These are phyloP conservation scores for Garcia nutans DNA, from an alignment of 345 rosid species.

Conservation along the genomic window DNA sequence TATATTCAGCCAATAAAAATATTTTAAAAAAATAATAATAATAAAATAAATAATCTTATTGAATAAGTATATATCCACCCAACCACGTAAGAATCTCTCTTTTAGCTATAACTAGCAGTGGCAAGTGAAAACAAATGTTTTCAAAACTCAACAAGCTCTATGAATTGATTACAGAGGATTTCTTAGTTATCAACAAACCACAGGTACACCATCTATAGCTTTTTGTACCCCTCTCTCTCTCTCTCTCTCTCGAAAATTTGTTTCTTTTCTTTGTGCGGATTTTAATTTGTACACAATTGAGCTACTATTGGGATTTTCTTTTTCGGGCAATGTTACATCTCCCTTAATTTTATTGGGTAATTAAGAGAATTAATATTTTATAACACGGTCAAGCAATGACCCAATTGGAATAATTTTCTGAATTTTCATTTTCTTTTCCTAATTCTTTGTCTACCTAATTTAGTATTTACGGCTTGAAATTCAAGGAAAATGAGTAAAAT, in stretches of 20 bases:
- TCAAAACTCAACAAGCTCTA: background rate
- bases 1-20: too few relatives aligned
- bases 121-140: too few relatives aligned
- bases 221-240: background rate
- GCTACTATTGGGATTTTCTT: background rate
- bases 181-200: background rate
- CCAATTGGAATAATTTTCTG: background rate
- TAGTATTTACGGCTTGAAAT: constrained; percentile 32
- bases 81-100: too few relatives aligned
- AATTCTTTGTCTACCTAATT: constrained; percentile 10
- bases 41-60: too few relatives aligned
- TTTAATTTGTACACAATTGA: background rate
- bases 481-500: background rate
- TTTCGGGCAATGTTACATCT: background rate
- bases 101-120: too few relatives aligned
- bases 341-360: background rate
- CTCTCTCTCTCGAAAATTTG: background rate
- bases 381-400: background rate
- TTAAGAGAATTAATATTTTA: background rate
- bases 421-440: background rate
- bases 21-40: too few relatives aligned
- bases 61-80: too few relatives aligned
- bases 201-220: constrained; percentile 3
- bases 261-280: background rate
- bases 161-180: background rate